Base-by-base conservation (phyloP, 768 basidiomycete genomes). In the Filobasidium wieringae region DNA sequence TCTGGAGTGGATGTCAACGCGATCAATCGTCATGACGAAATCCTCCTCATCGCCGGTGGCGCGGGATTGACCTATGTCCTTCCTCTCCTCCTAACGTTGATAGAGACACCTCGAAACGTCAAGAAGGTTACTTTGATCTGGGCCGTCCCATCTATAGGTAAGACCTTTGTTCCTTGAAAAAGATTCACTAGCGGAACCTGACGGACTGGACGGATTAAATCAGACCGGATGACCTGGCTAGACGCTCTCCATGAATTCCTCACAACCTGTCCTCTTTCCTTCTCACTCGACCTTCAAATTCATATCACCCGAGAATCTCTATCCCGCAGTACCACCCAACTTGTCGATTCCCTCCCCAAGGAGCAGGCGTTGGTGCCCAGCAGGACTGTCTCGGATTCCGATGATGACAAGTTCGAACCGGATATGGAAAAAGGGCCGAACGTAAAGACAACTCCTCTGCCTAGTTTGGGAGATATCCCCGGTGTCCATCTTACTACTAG, bases 211-310 rank as follows among this genome's bases (percentile, higher is more conserved):
- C 12, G 17, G 29, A 8, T 15, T 12, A n/a, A 29, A 4, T 5
- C 22, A 56, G 55, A 56, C 29, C 55, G 55, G 22, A 4, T 56
- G 5, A 43, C 40, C 29, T 56, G 55, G 22, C 43, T 56, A 32
- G 24, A 39, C 6, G 39, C 43, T 1, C 39, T 56, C 15, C 34
- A 43, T 19, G 55, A 56, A 15, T 1, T 45, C 2, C 8, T 56
- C 17, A 30, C 26, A 11, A 43, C 43, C 7, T 22, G 12, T 32
- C 4, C 6, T 8, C n/a, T 56, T 17, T 43, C 55, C 12, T 56
- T 56, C 41, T 15, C 32, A 17, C 4, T 56, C 2, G 14, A 30
- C 31, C 32, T 56, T 24, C 22, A 56, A 12, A 34, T 56, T 22
- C 33, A 56, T 22, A 30, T 56, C 27, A 56, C 55, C 11, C 55